phyloP scores from a whole-genome alignment of 495 filamentous ascomycete species.

The Cercophora newfieldiana region DNA sequence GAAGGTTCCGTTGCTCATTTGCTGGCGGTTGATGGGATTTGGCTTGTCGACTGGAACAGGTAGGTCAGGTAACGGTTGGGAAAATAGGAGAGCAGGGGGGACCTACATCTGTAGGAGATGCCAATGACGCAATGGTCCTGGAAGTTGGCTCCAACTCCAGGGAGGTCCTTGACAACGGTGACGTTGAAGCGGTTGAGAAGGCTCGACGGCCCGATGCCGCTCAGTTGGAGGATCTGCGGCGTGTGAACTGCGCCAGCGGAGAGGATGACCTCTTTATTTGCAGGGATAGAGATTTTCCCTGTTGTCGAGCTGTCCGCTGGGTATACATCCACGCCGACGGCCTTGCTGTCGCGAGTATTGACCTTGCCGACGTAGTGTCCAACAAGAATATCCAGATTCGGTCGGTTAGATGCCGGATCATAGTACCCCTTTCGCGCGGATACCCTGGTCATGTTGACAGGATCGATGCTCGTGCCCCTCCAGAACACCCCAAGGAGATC shows the following conservation, averaged over 20 bases:
- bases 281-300: conserved; percentile 26
- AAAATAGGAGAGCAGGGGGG: neutral
- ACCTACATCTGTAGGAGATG: conserved; percentile 25
- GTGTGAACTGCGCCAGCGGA: conserved; percentile 52
- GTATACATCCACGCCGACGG: conserved; percentile 26
- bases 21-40: conserved; percentile 2
- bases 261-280: conserved; percentile 51
- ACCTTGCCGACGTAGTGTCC: conserved; percentile 43
- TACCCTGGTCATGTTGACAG: conserved; percentile 16
- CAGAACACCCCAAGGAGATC: conserved; percentile 16
- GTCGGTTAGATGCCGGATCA: conserved; percentile 16
- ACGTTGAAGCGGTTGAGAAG: conserved; percentile 43
- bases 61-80: neutral
- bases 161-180: conserved; percentile 41
- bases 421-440: conserved; percentile 24
- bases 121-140: conserved; percentile 41
- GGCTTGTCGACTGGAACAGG: conserved; percentile 17
- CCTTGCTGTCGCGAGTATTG: conserved; percentile 32
- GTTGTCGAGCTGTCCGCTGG: neutral
- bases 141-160: conserved; percentile 50
- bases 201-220: conserved; percentile 47
- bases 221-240: conserved; percentile 52
- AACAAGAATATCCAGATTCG: conserved; percentile 45
- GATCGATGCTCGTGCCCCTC: conserved; percentile 14
- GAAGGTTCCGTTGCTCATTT: conserved; percentile 28